Evolutionary conservation across 2,329 filamentous ascomycete genomes (phyloP), one percentile per base, ranked within the genome.

Genomic region (Penicillium crustosum): DNA sequence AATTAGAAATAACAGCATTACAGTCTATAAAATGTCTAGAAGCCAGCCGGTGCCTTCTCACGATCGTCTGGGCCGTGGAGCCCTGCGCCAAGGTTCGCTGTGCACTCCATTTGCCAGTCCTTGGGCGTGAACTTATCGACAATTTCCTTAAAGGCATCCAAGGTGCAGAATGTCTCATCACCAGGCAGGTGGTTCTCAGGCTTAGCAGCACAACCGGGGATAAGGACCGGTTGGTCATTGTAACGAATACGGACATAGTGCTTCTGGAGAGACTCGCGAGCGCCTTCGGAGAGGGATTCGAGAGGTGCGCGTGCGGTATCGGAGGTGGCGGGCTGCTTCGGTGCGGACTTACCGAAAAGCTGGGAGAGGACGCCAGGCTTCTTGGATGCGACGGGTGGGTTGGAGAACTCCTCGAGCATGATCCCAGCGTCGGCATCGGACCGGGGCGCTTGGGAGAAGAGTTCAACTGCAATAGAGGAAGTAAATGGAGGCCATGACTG

Each of bases 181-280:
- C 91, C 91, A 1, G 90, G 85, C 3, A 96, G 81, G 75, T 99
- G 94, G 60, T 93, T 95, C 7, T 91, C 91, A 0, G 81, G 75
- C 10, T 82, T 76, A 64, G 83, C 86, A 13, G 75, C 75, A 74
- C 94, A 99, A 3, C 91, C 93, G 0, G 93, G 93, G 19, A 99
- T 82, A 15, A 82, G 85, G 70, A 97, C 85, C 4, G 91, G 84
- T 53, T 83, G 81, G 73, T 97, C 94, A 68, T 99, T 99, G 76
- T 96, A 99, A 50, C 93, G 85, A 57, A 99, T 75, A 19, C 94
- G 87, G 15, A 99, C 93, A 74, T 89, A 99, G 79, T 95, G 92
- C 2, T 86, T 88, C 53, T 69, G 65, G n/a, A 71, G 58, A 33
- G 64, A 63, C 23, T 73, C 60, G 41, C 69, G 66, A 13, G 62